These are phyloP conservation scores for Hyaloperonospora arabidopsidis DNA, from an alignment of 352 stramenopile species.

Conservation along the genomic window DNA sequence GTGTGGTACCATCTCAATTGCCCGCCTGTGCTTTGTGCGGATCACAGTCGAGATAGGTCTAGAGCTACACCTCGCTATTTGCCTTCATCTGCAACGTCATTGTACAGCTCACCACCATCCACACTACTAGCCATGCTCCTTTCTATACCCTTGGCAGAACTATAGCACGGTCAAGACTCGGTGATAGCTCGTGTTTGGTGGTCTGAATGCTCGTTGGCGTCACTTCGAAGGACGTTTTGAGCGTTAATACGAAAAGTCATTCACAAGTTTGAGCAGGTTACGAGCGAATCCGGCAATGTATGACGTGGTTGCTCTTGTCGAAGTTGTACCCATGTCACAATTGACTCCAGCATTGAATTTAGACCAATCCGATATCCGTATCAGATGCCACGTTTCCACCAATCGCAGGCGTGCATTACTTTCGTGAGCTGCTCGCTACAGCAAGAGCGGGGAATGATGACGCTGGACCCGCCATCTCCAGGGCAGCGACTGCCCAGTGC, in stretches of 20 bases:
- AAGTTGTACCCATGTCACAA: conserved; percentile 21
- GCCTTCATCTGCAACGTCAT: no score
- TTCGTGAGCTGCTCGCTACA: conserved; percentile 3
- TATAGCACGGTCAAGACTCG: conserved; percentile 46
- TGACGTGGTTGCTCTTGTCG: no score
- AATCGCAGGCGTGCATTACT: conserved; percentile 16
- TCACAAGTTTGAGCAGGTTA: conserved; percentile 28
- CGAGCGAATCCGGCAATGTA: no score
- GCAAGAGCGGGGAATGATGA: conserved; percentile 7
- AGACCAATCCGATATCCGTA: conserved; percentile 11
- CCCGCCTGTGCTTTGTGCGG: no score
- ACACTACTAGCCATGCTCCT: conserved; percentile 39
- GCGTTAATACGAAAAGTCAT: conserved; percentile 15
- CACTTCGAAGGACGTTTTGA: conserved; percentile 31
- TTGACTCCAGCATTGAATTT: conserved; percentile 19
- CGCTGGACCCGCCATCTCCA: conserved; percentile 15
- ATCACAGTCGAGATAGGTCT: no score
- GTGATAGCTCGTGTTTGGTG: conserved; percentile 46
- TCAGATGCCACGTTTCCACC: conserved; percentile 13
- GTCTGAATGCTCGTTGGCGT: conserved; percentile 46
- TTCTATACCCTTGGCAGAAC: conserved; percentile 30
- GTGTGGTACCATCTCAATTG: no score
- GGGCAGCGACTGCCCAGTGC: conserved; percentile 20
- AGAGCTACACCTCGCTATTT: no score
- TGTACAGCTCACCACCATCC: conserved; percentile 38